Conservation (phyloP, 1,139 yeast species). For the Blastobotrys buckinghamii region DNA sequence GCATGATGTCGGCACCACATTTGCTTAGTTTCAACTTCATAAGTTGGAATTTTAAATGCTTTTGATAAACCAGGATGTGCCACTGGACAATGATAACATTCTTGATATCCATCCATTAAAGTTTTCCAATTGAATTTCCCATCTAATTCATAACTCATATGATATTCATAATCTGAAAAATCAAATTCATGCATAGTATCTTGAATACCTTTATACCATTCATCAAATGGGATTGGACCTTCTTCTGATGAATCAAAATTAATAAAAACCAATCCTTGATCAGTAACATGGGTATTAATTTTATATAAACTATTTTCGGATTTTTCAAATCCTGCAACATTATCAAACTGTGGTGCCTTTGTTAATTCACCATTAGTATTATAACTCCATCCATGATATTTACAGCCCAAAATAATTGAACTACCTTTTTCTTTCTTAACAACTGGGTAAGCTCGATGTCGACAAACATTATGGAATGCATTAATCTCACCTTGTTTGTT, state of each 20-base stretch:
- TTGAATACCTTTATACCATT: background rate
- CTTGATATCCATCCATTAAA: slow-evolving; percentile 8
- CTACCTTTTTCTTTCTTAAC: slow-evolving; percentile 9
- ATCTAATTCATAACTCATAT: slow-evolving; percentile 9
- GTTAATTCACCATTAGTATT: slow-evolving; percentile 11
- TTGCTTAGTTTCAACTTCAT: background rate
- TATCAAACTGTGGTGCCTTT: slow-evolving; percentile 13
- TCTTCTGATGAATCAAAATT: slow-evolving; percentile 11
- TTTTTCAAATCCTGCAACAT: slow-evolving; percentile 12
- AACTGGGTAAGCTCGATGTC: slow-evolving; percentile 12
- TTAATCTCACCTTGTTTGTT: slow-evolving; percentile 11
- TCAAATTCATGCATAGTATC: slow-evolving; percentile 1
- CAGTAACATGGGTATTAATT: slow-evolving; percentile 10
- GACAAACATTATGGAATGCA: slow-evolving; percentile 14
- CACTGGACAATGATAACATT: slow-evolving; percentile 9
- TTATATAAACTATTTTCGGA: slow-evolving; percentile 9
- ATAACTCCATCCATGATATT: slow-evolving; percentile 13
- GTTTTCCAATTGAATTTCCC: slow-evolving; percentile 14
- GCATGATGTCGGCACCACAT: slow-evolving; percentile 7
- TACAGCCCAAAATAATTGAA: slow-evolving; percentile 13
- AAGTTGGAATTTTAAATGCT: background rate
- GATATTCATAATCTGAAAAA: slow-evolving; percentile 9
- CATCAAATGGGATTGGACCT: slow-evolving; percentile 8
- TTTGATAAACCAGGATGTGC: slow-evolving; percentile 2
- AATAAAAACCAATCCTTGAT: slow-evolving; percentile 11